Evolutionary conservation across 1,139 yeast species (phyloP), one percentile per base, ranked within the genome.

Genomic region (Yamadazyma friedrichii): DNA sequence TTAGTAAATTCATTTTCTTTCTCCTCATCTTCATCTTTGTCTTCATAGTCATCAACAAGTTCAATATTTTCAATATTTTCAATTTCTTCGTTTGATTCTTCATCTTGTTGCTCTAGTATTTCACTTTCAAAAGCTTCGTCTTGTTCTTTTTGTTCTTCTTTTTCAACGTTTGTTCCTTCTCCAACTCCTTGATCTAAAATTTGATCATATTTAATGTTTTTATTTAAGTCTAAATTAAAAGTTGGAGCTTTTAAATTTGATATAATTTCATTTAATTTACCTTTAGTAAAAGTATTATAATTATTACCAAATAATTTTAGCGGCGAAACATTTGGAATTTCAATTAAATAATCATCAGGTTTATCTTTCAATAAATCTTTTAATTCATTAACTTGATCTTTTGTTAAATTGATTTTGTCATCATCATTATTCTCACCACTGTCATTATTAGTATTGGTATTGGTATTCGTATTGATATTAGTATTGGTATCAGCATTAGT

Each of bases 251-350:
- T 58, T 36, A 65, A 52, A 29, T 61, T 61, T 27, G 58, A 56
- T 31, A 67, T 43, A 5, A 70, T 48, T 15, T 64, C 70, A 39
- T 53, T 62, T 32, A 72, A 56, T 41, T 61, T 60, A 3, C 64
- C 67, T 41, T 66, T 68, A 1, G 77, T 72, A 42, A 58, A 72
- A 0, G 78, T 72, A 47, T 72, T 67, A 45, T 70, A 70, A 28
- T 65, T 59, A 32, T 61, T 64, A 6, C 64, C 62, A 47, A 64
- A 71, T 24, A 71, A 51, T 45, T 71, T 71, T 40, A 71, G 59
- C 0, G 77, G 77, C 1, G 76, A 69, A 3, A 26, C 50, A 35
- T 42, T 41, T 3, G 61, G 67, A 47, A 49, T 52, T 48, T 31
- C 53, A 26, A 47, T 39, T 4, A 42, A 29, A 31, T 40, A 39